Percentiles rank a stretch among this genome's conserved stretches.
Conservation (phyloP, 2,329 filamentous ascomycete species). For the Sphaerostilbella broomeana region DNA sequence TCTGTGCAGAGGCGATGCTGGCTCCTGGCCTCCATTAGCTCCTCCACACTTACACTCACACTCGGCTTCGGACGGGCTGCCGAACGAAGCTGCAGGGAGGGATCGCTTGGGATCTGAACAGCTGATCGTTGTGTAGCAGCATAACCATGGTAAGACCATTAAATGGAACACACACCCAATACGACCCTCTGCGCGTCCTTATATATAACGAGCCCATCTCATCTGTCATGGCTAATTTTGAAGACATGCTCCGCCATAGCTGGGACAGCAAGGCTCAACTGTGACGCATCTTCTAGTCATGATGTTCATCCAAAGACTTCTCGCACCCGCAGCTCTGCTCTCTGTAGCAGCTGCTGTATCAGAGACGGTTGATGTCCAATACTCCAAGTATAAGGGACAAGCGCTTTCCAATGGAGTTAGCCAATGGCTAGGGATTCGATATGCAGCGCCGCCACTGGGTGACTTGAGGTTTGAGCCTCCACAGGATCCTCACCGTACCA, state of each 20-base stretch:
- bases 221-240: no score
- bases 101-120: background rate
- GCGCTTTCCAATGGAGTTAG: slow-evolving; percentile 50
- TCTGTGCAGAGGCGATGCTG: no score
- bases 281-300: no score
- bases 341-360: slow-evolving; percentile 16
- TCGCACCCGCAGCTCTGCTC: slow-evolving; percentile 3
- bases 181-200: background rate
- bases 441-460: slow-evolving; percentile 62
- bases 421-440: slow-evolving; percentile 70
- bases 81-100: slow-evolving; percentile 23
- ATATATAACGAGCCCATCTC: slow-evolving; percentile 1
- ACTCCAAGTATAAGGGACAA: slow-evolving; percentile 58
- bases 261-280: no score
- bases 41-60: no score
- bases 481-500: slow-evolving; percentile 47
- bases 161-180: no score
- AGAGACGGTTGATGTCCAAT: slow-evolving; percentile 53
- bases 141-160: no score
- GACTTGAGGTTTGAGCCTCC: slow-evolving; percentile 61
- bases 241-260: no score
- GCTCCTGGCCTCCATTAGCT: no score
- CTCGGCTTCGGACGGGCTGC: no score
- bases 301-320: slow-evolving; percentile 1
- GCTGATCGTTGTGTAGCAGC: background rate